Conservation (phyloP, 2,329 filamentous ascomycete species). For the Trichoderma sp. region DNA sequence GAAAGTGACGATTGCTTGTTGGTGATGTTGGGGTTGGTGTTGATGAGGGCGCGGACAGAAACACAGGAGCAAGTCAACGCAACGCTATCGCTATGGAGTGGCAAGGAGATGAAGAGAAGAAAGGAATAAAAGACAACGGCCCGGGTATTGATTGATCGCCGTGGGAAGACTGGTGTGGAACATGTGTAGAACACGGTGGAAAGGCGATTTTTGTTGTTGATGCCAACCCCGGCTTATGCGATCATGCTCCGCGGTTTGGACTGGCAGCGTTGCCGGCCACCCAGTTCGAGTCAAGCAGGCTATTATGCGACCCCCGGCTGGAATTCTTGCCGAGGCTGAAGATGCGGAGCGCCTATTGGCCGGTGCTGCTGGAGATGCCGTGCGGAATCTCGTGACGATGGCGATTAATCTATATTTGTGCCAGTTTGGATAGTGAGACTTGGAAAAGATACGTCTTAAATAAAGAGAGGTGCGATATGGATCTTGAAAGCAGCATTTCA, state of each 20-base stretch:
- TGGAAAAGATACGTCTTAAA: not conserved
- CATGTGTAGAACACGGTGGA: conserved; percentile 17
- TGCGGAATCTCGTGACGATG: not conserved
- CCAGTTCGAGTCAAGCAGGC: conserved; percentile 18
- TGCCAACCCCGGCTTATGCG: conserved; percentile 20
- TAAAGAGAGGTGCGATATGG: not conserved
- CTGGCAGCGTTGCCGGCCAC: conserved; percentile 9
- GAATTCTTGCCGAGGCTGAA: conserved; percentile 26
- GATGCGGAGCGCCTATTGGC: conserved; percentile 20
- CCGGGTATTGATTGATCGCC: conserved; percentile 20
- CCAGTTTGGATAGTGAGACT: not conserved
- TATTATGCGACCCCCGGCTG: conserved; percentile 15
- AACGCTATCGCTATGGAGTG: conserved; percentile 2
- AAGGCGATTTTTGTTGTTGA: conserved; percentile 14
- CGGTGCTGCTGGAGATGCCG: not conserved
- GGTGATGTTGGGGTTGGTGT: too few species aligned
- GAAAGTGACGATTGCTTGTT: not conserved
- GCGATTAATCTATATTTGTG: not conserved
- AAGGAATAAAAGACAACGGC: not conserved
- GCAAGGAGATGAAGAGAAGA: not conserved
- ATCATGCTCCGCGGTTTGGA: conserved; percentile 12
- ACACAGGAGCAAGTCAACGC: not conserved
- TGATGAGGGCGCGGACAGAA: not conserved
- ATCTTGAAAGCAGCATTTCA: not conserved
- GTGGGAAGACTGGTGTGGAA: conserved; percentile 13